Evolutionary conservation across 2,329 filamentous ascomycete species (phyloP).

Genomic region (Didymella glomerata): DNA sequence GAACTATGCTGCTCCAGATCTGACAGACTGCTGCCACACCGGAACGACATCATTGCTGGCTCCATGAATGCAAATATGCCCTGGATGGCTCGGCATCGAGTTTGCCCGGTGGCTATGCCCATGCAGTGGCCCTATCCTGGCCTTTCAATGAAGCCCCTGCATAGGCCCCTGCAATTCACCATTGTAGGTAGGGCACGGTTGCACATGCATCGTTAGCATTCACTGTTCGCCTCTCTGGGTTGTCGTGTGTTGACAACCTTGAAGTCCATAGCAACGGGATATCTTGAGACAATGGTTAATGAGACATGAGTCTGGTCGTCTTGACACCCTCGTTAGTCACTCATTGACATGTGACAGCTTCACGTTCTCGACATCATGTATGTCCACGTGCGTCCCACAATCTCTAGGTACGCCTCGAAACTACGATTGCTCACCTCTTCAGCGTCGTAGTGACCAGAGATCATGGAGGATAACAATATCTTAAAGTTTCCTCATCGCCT

Average conservation of each 20-base stretch:
- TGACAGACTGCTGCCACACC: conserved; percentile 6
- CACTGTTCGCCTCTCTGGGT: conserved; percentile 2
- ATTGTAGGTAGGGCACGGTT: conserved; percentile 22
- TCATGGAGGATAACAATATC: too few species aligned
- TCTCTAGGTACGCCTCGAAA: background rate
- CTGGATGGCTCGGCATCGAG: background rate
- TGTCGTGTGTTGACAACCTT: background rate
- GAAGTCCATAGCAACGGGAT: conserved; percentile 2
- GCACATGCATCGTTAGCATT: conserved; percentile 22
- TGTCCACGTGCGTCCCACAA: background rate
- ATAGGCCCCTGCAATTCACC: conserved; percentile 23
- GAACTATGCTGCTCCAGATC: conserved; percentile 15
- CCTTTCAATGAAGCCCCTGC: conserved; percentile 25
- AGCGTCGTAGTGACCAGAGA: background rate
- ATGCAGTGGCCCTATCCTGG: conserved; percentile 16
- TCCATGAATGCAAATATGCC: conserved; percentile 1
- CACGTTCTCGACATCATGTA: background rate
- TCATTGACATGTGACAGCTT: background rate
- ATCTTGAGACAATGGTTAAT: background rate
- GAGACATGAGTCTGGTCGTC: background rate
- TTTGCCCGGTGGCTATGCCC: conserved; percentile 12
- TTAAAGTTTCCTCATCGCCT: too few species aligned
- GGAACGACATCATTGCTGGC: conserved; percentile 3
- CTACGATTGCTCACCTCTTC: background rate
- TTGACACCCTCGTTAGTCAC: background rate